These are phyloP conservation scores for Alloteropsis angusta DNA, from an alignment of 202 grass and related monocot species.

Conservation along the genomic window DNA sequence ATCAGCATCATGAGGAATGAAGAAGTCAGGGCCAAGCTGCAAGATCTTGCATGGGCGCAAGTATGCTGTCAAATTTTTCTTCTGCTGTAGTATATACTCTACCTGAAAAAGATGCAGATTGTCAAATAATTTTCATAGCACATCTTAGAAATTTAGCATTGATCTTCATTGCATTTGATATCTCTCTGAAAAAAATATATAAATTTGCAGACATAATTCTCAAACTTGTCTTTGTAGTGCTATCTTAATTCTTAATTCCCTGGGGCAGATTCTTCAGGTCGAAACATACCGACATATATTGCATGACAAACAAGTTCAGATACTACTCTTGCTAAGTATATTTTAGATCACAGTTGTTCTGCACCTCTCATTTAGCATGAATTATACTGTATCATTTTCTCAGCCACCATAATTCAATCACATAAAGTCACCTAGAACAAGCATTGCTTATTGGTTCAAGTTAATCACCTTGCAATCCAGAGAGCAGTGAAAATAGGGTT, in stretches of 20 bases:
- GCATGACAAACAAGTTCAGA: conserved; percentile 3
- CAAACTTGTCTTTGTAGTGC: background rate
- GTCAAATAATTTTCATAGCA: conserved; percentile 9
- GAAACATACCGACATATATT: conserved; percentile 15
- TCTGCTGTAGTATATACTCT: conserved; percentile 69
- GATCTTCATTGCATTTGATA: background rate
- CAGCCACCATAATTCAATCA: conserved; percentile 21
- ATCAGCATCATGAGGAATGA: conserved; percentile 81
- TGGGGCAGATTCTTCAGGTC: background rate
- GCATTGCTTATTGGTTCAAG: background rate
- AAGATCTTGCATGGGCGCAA: conserved; percentile 77
- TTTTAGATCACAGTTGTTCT: conserved; percentile 26
- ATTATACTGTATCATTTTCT: conserved; percentile 11
- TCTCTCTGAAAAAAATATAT: background rate
- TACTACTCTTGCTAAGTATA: conserved; percentile 8
- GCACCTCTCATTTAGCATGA: conserved; percentile 20
- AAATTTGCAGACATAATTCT: background rate
- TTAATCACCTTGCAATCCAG: conserved; percentile 86
- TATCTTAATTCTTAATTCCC: conserved; percentile 12
- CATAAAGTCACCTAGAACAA: conserved; percentile 7
- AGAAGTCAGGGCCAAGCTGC: conserved; percentile 95
- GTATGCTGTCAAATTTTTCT: conserved; percentile 60
- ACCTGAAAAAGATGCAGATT: conserved; percentile 47
- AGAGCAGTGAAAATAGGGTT: conserved; percentile 88
- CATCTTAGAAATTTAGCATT: background rate